These are phyloP conservation scores for Kuraishia cidri DNA, from an alignment of 805 yeast species.

Conservation along the genomic window DNA sequence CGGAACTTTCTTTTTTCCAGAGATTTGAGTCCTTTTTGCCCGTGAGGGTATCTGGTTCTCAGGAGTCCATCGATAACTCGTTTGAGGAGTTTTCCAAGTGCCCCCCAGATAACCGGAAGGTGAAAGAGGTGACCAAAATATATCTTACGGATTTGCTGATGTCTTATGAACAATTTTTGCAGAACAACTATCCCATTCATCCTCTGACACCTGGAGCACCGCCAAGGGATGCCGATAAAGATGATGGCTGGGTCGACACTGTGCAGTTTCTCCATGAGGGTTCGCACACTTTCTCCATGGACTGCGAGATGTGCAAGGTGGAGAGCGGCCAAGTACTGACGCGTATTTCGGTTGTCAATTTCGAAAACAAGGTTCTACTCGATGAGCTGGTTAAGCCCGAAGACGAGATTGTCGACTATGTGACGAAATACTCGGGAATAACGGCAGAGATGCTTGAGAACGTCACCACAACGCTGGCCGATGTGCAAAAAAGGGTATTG, in stretches of 20 bases:
- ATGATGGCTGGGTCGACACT: conserved; percentile 48
- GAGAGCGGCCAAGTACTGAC: conserved; percentile 59
- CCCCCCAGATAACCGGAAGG: conserved; percentile 8
- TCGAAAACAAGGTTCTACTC: conserved; percentile 46
- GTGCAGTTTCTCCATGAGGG: conserved; percentile 42
- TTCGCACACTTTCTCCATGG: conserved; percentile 67
- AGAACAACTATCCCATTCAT: conserved; percentile 56
- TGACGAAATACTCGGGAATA: conserved; percentile 82
- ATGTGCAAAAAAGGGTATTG: conserved; percentile 54
- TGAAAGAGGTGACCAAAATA: conserved; percentile 13
- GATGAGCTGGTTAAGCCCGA: conserved; percentile 77
- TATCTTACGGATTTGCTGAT: conserved; percentile 46
- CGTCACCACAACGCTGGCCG: conserved; percentile 56
- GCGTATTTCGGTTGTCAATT: conserved; percentile 67
- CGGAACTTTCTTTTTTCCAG: conserved; percentile 23
- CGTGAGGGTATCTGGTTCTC: conserved; percentile 29
- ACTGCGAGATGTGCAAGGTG: conserved; percentile 88
- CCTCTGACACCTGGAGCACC: conserved; percentile 17
- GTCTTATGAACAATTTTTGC: conserved; percentile 35
- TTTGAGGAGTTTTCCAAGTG: not conserved
- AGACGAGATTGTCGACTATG: conserved; percentile 66
- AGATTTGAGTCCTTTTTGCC: conserved; percentile 37
- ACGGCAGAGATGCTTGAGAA: conserved; percentile 55
- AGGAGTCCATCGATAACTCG: conserved; percentile 5
- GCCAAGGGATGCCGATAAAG: conserved; percentile 6